Evolutionary conservation across 2,329 filamentous ascomycete genomes (phyloP).

Genomic region (Xylaria sp.): DNA sequence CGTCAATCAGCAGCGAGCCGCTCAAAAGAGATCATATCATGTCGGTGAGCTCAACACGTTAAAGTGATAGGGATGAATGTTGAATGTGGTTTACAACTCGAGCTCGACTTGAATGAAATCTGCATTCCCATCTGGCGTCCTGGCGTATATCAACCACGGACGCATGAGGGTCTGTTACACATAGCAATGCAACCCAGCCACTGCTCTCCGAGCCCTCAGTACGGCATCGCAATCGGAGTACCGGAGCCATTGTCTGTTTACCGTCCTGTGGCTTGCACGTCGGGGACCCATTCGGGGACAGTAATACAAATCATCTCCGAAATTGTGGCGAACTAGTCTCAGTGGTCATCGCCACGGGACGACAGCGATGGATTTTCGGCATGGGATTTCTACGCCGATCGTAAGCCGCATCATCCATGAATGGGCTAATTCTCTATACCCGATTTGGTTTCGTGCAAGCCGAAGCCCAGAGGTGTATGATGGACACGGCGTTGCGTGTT

Average conservation of each 20-base stretch:
- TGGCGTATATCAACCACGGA: not conserved
- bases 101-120: not conserved
- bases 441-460: not conserved
- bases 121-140: not conserved
- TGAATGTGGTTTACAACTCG: constrained; percentile 9
- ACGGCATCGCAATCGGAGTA: constrained; percentile 23
- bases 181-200: constrained; percentile 3
- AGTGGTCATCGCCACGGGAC: constrained; percentile 5
- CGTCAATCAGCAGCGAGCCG: constrained; percentile 5
- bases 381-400: not conserved
- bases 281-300: constrained; percentile 18
- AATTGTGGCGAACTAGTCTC: not conserved
- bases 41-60: not conserved
- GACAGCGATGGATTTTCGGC: not conserved
- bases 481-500: not conserved
- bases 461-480: not conserved
- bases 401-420: not conserved
- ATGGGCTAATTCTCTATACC: not conserved
- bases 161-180: not conserved
- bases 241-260: constrained; percentile 18
- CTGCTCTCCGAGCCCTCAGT: constrained; percentile 14
- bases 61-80: constrained; percentile 20
- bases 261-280: constrained; percentile 6
- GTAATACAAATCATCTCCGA: constrained; percentile 1
- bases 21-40: constrained; percentile 5